Evolutionary conservation across 108 stramenopile genomes (phyloP).

Genomic region (Thalassiosira profunda): DNA sequence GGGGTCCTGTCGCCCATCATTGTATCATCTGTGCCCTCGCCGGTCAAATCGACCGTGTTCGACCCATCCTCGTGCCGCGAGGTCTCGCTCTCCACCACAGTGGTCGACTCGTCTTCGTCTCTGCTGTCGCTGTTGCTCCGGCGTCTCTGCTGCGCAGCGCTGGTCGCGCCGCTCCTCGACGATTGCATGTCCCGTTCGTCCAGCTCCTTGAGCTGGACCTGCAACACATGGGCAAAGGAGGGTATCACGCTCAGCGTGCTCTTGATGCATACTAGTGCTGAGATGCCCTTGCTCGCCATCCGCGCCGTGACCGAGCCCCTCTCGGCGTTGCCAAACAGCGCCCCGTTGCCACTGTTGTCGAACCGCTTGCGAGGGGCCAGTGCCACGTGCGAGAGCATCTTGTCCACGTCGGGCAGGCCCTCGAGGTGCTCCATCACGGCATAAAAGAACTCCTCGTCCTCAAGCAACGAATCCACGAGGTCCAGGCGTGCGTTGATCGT

Average conservation of each 20-base stretch:
- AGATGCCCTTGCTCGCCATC: constrained; percentile 85
- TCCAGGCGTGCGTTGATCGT: constrained; percentile 89
- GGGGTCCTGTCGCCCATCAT: constrained; percentile 42
- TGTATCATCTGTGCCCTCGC: constrained; percentile 38
- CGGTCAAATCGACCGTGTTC: constrained; percentile 9
- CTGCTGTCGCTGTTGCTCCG: constrained; percentile 10
- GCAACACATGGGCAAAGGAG: constrained; percentile 64
- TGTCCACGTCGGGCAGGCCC: constrained; percentile 82
- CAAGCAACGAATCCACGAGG: constrained; percentile 84
- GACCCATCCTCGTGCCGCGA: constrained; percentile 23
- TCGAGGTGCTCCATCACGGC: constrained; percentile 80
- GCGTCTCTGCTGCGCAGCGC: background rate
- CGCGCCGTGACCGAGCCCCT: constrained; percentile 51
- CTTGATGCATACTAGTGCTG: constrained; percentile 88
- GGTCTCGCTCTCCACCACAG: constrained; percentile 35
- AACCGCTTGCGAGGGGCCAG: constrained; percentile 49
- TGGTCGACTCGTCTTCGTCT: constrained; percentile 41
- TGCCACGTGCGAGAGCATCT: constrained; percentile 82
- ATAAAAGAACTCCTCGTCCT: constrained; percentile 87
- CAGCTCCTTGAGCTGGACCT: constrained; percentile 63
- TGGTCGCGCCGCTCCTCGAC: background rate
- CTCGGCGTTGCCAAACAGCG: constrained; percentile 40
- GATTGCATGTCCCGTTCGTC: constrained; percentile 26
- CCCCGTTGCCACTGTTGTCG: constrained; percentile 21
- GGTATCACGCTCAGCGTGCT: constrained; percentile 73